A percentile compares a stretch with the other conserved stretches of the same genome.
Evolutionary conservation across 192 early-diverging fungal genomes (phyloP).

Genomic region (Diversispora eburnea): DNA sequence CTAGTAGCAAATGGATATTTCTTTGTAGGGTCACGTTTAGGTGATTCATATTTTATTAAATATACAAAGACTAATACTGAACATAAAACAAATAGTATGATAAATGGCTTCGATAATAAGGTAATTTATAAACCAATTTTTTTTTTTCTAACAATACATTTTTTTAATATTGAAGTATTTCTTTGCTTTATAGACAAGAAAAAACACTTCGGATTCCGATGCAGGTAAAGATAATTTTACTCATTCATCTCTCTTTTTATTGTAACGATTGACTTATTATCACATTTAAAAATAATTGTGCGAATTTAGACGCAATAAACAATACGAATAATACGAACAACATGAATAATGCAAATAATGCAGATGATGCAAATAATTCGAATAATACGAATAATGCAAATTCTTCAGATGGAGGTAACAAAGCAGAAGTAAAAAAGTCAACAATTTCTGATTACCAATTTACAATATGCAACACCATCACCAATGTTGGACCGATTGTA

Average conservation of each 20-base stretch:
- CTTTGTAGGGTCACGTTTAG: constrained; percentile 67
- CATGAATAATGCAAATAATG: too few species aligned
- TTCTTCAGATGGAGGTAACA: neutral
- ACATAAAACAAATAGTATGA: neutral
- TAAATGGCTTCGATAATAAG: neutral
- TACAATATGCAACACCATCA: constrained; percentile 71
- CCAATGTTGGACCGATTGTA: constrained; percentile 74
- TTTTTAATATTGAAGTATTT: neutral
- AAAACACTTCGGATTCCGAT: neutral
- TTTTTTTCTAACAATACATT: neutral
- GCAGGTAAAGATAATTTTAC: constrained; percentile 7
- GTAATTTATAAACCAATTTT: neutral
- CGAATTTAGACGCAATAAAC: too few species aligned
- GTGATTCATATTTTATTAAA: constrained; percentile 69
- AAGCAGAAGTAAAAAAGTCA: constrained; percentile 27
- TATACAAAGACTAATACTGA: constrained; percentile 39
- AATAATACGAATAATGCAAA: neutral
- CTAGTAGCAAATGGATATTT: constrained; percentile 52
- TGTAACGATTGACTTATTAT: too few species aligned
- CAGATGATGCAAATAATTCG: too few species aligned
- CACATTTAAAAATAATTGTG: too few species aligned
- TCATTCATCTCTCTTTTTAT: too few species aligned
- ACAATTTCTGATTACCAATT: constrained; percentile 51
- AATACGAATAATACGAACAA: too few species aligned
- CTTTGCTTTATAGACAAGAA: neutral